phyloP scores from a whole-genome alignment of 164 flowering plant species.

The Magnolia officinalis region DNA sequence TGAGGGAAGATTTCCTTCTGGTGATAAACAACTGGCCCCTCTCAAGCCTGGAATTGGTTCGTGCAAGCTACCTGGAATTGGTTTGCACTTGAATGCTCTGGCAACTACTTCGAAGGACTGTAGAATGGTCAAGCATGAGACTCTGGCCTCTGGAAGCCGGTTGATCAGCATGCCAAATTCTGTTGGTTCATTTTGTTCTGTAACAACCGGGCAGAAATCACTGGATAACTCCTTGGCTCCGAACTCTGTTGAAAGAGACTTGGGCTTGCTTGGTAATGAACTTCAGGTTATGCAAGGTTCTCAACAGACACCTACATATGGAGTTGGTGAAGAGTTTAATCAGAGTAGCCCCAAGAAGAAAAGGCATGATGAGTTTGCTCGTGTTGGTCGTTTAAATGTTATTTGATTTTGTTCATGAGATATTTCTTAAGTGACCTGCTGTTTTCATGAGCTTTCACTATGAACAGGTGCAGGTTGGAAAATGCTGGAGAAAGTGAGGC shows the following conservation, averaged over 20 bases:
- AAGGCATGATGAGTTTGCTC: constrained; percentile 38
- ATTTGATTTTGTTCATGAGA: not conserved
- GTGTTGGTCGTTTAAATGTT: not conserved
- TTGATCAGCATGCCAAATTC: constrained; percentile 37
- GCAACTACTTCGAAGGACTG: constrained; percentile 50
- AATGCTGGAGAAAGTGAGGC: constrained; percentile 51
- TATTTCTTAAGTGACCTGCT: not conserved
- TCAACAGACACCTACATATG: constrained; percentile 34
- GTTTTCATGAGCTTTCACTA: constrained; percentile 3
- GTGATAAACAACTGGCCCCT: constrained; percentile 40
- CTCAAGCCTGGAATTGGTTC: constrained; percentile 37
- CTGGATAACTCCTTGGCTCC: constrained; percentile 25
- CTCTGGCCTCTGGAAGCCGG: constrained; percentile 33
- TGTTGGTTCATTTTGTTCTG: constrained; percentile 30
- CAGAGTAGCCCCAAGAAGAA: constrained; percentile 82
- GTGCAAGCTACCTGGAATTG: constrained; percentile 71
- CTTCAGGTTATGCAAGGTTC: constrained; percentile 38
- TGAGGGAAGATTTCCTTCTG: constrained; percentile 34
- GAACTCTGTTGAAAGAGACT: constrained; percentile 34
- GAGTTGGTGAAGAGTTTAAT: constrained; percentile 45
- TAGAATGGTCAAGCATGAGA: constrained; percentile 42
- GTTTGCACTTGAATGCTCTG: constrained; percentile 87
- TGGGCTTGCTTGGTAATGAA: constrained; percentile 30
- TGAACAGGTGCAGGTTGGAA: constrained; percentile 63
- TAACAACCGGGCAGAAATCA: constrained; percentile 30